These are phyloP conservation scores for Dactylellina sp. DNA, from an alignment of 2,329 filamentous ascomycete genomes.

Conservation along the genomic window DNA sequence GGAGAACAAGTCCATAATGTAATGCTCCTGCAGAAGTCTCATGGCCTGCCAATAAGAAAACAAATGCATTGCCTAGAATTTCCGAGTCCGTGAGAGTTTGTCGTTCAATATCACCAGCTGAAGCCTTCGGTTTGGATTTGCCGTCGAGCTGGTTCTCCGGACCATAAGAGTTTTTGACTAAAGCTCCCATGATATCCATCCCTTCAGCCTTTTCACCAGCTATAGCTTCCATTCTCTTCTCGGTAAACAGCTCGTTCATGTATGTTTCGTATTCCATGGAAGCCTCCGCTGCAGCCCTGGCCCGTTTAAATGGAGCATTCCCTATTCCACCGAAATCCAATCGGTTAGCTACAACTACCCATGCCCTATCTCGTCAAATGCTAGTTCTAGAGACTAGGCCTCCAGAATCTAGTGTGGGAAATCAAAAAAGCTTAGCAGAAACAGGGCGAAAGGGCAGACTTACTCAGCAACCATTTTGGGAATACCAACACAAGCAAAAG, in stretches of 20 bases:
- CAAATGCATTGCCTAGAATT: conserved; percentile 78
- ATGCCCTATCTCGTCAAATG: not conserved
- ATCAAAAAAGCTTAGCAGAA: not conserved
- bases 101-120: conserved; percentile 59
- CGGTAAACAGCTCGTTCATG: conserved; percentile 75
- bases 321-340: conserved; percentile 60
- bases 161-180: conserved; percentile 67
- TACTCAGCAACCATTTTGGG: conserved; percentile 69
- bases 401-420: not conserved
- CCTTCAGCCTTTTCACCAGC: conserved; percentile 61
- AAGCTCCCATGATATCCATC: conserved; percentile 69
- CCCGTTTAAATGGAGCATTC: conserved; percentile 68
- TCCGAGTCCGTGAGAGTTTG: conserved; percentile 71
- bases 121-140: conserved; percentile 40
- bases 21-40: conserved; percentile 82
- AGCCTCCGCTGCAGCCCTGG: conserved; percentile 69
- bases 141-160: conserved; percentile 33
- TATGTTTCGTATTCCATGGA: conserved; percentile 75
- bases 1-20: conserved; percentile 76
- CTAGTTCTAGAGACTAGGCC: not conserved
- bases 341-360: conserved; percentile 8
- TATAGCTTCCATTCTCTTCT: conserved; percentile 69
- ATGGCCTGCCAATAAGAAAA: conserved; percentile 78
- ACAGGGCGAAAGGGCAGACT: conserved; percentile 1
- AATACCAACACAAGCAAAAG: conserved; percentile 73